Evolutionary conservation across 768 basidiomycete species (phyloP).

Genomic region (Lyophyllum shimeji): DNA sequence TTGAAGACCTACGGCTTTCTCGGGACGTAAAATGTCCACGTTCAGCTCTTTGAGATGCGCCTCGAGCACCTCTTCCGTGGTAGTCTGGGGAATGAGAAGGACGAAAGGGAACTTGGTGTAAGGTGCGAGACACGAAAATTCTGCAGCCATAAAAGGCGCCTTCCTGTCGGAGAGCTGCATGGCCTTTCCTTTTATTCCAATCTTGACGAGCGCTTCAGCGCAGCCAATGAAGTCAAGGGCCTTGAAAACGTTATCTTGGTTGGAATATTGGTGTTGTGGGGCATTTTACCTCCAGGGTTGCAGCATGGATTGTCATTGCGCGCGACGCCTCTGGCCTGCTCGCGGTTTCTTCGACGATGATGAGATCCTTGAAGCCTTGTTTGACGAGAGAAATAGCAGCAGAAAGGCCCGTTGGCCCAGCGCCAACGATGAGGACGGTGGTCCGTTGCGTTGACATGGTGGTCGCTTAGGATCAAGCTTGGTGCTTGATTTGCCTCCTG

Average conservation of each 20-base stretch:
- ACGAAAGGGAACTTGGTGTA: slow-evolving; percentile 46
- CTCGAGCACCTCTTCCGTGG: slow-evolving; percentile 41
- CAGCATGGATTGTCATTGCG: slow-evolving; percentile 47
- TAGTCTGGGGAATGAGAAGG: slow-evolving; percentile 41
- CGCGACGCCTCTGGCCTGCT: slow-evolving; percentile 38
- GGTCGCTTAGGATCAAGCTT: background rate
- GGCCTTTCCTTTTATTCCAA: slow-evolving; percentile 30
- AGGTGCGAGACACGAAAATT: slow-evolving; percentile 33
- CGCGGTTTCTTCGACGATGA: slow-evolving; percentile 39
- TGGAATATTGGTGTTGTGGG: background rate
- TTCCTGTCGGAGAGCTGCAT: slow-evolving; percentile 31
- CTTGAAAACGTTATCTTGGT: slow-evolving; percentile 24
- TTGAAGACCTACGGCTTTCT: slow-evolving; percentile 39
- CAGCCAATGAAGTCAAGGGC: slow-evolving; percentile 44
- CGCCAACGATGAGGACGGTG: slow-evolving; percentile 48
- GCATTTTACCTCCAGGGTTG: slow-evolving; percentile 46
- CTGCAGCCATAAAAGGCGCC: slow-evolving; percentile 22
- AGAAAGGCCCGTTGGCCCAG: slow-evolving; percentile 49
- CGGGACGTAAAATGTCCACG: slow-evolving; percentile 33
- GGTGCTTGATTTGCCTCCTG: background rate
- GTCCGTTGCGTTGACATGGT: slow-evolving; percentile 26
- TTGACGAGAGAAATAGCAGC: slow-evolving; percentile 43
- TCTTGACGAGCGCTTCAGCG: slow-evolving; percentile 34
- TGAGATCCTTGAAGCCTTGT: slow-evolving; percentile 39
- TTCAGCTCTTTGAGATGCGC: slow-evolving; percentile 30